Evolutionary conservation across 208 protist genomes (phyloP), one percentile per base, ranked within the genome.

Genomic region (Acanthamoeba triangularis): DNA sequence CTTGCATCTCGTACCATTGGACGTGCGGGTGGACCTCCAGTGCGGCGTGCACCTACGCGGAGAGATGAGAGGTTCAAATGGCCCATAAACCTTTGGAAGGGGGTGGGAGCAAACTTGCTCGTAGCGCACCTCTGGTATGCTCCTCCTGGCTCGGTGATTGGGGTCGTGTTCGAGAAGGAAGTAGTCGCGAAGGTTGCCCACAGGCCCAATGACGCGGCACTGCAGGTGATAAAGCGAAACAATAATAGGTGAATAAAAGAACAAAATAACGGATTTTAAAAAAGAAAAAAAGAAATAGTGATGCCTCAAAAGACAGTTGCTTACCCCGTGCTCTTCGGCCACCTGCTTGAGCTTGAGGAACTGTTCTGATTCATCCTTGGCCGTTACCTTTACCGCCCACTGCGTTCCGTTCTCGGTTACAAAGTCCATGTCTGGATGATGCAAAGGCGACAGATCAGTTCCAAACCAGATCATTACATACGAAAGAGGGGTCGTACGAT

Each of bases 91-190:
- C 41, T 3, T 11, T 2, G 56, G 23, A 61, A 61, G 41, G 41
- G 41, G 41, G 41, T 2, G 41, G 41, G 37, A 80, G 5, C 65
- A 47, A 4, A 35, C 0, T 7, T 2, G n/a, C 25, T 16, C 25
- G n/a, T 74, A 30, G 44, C 13, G 25, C 44, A 85, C 76, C 35
- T 85, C 76, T 35, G 52, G 44, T 61, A 85, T 59, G 25, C 44
- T 59, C n/a, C 76, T 49, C 47, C 54, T 49, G 13, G 23, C 47
- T 0, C 76, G 35, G 28, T 85, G 76, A 1, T 25, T 3, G 8
- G 76, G 76, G n/a, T 85, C 76, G 76, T 85, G 76, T 33, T 85
- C 76, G 1, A 85, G 76, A 13, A 85, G 76, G 76, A 59, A 85
- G 76, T 85, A 85, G 44, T 85, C 44, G 30, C 23, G 16, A 23